Percentiles rank a stretch among this genome's conserved stretches.
phyloP scores from a whole-genome alignment of 805 yeast species.

The Teunomyces lycoperdinae region DNA sequence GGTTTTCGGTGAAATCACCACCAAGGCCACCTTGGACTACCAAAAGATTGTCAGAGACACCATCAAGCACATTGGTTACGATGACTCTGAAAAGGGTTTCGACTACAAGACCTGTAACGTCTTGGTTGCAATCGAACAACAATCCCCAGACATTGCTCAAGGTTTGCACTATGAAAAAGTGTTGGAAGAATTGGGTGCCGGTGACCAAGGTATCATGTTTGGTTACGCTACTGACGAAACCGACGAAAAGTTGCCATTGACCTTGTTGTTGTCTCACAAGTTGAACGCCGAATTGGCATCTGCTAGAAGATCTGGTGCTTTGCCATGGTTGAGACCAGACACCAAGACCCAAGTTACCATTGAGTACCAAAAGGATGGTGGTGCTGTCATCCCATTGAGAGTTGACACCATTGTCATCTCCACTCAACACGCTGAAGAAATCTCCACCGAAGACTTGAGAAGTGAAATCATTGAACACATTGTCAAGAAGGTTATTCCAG shows the following conservation, averaged over 20 bases:
- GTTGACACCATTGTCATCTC: conserved; percentile 97
- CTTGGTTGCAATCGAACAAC: conserved; percentile 98
- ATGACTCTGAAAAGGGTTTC: conserved; percentile 91
- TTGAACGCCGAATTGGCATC: conserved; percentile 94
- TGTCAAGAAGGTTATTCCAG: conserved; percentile 90
- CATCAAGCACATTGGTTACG: conserved; percentile 97
- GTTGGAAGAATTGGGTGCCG: conserved; percentile 97
- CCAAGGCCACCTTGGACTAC: conserved; percentile 92
- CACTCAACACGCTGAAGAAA: conserved; percentile 96
- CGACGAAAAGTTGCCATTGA: conserved; percentile 94
- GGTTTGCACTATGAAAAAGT: conserved; percentile 97
- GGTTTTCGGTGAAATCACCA: conserved; percentile 99
- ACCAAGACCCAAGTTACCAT: conserved; percentile 99
- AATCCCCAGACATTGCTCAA: conserved; percentile 98
- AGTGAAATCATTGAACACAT: conserved; percentile 71
- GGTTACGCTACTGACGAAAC: conserved; percentile 99
- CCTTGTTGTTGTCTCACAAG: conserved; percentile 91
- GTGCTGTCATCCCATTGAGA: conserved; percentile 93
- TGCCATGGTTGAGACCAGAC: conserved; percentile 98
- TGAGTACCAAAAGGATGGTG: conserved; percentile 90
- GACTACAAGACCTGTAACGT: conserved; percentile 99
- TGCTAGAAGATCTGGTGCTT: conserved; percentile 94
- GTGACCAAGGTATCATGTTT: conserved; percentile 99
- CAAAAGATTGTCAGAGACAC: conserved; percentile 98
- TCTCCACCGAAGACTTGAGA: conserved; percentile 92